Evolutionary conservation across 352 stramenopile genomes (phyloP), one percentile per base, ranked within the genome.

Genomic region (Thraustochytrium striatum): DNA sequence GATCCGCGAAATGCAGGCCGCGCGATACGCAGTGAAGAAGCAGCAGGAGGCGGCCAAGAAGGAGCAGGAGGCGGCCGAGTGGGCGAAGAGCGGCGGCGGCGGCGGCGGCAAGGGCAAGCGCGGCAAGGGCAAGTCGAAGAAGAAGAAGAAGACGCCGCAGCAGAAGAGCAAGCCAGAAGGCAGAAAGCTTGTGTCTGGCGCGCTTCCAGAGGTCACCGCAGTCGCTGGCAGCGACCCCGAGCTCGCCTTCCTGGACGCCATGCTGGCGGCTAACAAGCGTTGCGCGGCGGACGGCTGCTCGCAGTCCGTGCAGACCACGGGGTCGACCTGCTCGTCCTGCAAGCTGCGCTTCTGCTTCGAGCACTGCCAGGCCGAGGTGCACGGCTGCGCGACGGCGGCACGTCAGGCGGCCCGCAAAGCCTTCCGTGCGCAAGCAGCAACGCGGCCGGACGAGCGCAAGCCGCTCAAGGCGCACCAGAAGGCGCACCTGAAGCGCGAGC

Each of bases 311-410:
- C 2, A 55, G 38, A 62, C 57, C 21, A 72, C 52, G 50, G 88
- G 89, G 21, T 87, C 82, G n/a, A 82, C 92, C 38, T 94, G 89
- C 73, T 86, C 85, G 52, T 92, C 89, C 68, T 94, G 89, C 86
- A 91, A 92, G 32, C 85, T 93, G 65, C 91, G 91, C 79, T 93
- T 92, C 61, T 94, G 89, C 84, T 92, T 89, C 65, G 82, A 87
- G 57, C 90, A 94, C 78, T 86, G 84, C 1, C 79, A 88, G 50
- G 86, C 89, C 0, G 89, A 94, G 72, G 83, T 89, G 0, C 90
- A 94, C 78, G 90, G 90, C 50, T 94, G 90, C 61, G 87, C 87
- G 7, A 82, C 88, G 44, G 89, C 87, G 7, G 87, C 78, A 16
- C 68, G 78, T 9, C 28, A 36, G 1, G 41, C 39, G 16, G 79